Evolutionary conservation across 805 yeast genomes (phyloP).

Genomic region (Priceomyces haplophilus): DNA sequence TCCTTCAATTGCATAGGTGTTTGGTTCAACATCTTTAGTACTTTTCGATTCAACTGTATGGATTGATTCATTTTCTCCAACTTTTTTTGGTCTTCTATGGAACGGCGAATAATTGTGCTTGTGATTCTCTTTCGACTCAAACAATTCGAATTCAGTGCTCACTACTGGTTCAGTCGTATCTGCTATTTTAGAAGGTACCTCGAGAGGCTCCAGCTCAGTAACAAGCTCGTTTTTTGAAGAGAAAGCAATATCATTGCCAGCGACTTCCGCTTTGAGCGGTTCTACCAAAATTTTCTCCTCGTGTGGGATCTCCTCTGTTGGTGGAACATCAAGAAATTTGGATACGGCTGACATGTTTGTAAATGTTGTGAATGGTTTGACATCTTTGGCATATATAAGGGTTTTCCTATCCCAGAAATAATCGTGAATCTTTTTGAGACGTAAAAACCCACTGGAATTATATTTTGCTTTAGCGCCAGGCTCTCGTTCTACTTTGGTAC

Average conservation of each 20-base stretch:
- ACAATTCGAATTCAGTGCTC: neutral
- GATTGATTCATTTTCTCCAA: slow-evolving; percentile 1
- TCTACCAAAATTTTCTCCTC: neutral
- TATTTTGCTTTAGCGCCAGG: neutral
- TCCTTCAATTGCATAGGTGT: neutral
- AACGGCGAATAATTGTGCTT: slow-evolving; percentile 4
- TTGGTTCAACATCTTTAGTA: neutral
- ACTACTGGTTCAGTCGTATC: neutral
- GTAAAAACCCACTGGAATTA: slow-evolving; percentile 8
- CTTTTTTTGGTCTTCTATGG: slow-evolving; percentile 5
- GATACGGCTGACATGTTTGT: slow-evolving; percentile 3
- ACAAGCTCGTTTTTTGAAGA: neutral
- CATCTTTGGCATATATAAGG: slow-evolving; percentile 1
- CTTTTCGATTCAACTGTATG: slow-evolving; percentile 1
- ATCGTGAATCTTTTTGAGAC: slow-evolving; percentile 9
- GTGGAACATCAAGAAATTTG: slow-evolving; percentile 5
- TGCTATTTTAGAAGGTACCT: neutral
- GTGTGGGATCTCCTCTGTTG: neutral
- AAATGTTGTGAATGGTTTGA: slow-evolving; percentile 2
- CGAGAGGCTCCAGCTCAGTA: neutral
- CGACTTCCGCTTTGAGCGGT: neutral
- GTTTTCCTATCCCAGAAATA: slow-evolving; percentile 10
- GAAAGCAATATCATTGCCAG: neutral
- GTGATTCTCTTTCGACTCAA: neutral
- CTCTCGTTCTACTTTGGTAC: slow-evolving; percentile 6